Evolutionary conservation across 805 yeast species (phyloP), one percentile per base, ranked within the genome.

Genomic region (Kazachstania kunashirensis): DNA sequence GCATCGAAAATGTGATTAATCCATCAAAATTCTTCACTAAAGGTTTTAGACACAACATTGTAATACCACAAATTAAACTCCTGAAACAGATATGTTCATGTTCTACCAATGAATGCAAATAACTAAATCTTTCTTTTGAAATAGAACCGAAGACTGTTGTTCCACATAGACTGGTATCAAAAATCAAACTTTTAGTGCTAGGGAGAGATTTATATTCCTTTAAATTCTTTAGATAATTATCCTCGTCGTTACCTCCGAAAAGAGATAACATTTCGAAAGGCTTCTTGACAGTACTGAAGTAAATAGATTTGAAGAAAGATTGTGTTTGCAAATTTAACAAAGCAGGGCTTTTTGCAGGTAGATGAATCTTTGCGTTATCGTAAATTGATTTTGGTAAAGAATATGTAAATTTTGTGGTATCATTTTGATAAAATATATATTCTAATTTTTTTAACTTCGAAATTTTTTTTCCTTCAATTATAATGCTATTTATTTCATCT

Each of bases 21-120:
- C 46, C 47, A 16, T 38, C 37, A 29, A 42, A 49, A 31, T 47
- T 36, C 15, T 40, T 46, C 10, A 48, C 41, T 18, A 46, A 39
- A 2, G 55, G 48, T 32, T 55, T 47, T 17, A 56, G 35, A 35
- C 57, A 50, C n/a, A 55, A 30, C 52, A 56, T 46, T 3, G 48
- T 40, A 5, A 53, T 42, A 15, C 55, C 54, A 24, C 52, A 47
- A 10, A 56, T 39, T 21, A 56, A 50, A 34, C 52, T 51, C 30
- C 43, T 48, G 14, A 56, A 36, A 29, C 49, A 43, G 6, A 51
- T 45, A 24, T 50, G 39, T 31, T 49, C 50, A 20, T 43, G 43
- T 18, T 43, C 38, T 6, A 50, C 41, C 11, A 46, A 18, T 1
- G 36, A 28, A 24, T 47, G 38, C 19, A 54, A 30, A 21, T 38